These are phyloP conservation scores for Sungouiozyma intestinalis DNA, from an alignment of 805 yeast species.

Conservation along the genomic window DNA sequence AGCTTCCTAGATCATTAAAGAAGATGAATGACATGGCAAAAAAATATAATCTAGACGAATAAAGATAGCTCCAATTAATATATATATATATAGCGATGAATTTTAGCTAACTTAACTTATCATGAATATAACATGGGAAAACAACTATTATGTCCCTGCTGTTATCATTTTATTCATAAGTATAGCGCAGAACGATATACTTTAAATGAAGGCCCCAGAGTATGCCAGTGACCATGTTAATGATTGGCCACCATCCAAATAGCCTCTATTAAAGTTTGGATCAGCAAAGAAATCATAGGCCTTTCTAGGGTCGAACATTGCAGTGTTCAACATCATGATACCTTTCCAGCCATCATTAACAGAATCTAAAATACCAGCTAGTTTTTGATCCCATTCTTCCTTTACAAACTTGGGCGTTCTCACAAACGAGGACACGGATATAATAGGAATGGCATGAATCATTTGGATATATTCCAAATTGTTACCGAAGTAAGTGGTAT, in stretches of 20 bases:
- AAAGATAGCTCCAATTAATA: neutral
- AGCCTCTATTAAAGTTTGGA: slow-evolving; percentile 39
- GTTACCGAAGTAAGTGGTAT: slow-evolving; percentile 65
- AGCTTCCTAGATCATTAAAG: slow-evolving; percentile 20
- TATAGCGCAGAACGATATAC: neutral
- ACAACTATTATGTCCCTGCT: too few species aligned
- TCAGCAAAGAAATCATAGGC: slow-evolving; percentile 55
- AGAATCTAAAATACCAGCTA: slow-evolving; percentile 34
- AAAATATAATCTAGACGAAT: slow-evolving; percentile 17
- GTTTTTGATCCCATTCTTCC: slow-evolving; percentile 53
- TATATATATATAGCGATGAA: too few species aligned
- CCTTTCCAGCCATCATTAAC: slow-evolving; percentile 67
- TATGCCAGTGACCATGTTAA: slow-evolving; percentile 78
- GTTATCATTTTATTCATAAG: too few species aligned
- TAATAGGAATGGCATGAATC: slow-evolving; percentile 67
- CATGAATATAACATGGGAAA: too few species aligned
- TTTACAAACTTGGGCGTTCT: slow-evolving; percentile 43
- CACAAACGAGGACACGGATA: slow-evolving; percentile 52
- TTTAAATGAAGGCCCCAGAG: slow-evolving; percentile 34
- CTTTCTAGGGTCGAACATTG: slow-evolving; percentile 55
- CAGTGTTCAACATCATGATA: slow-evolving; percentile 60
- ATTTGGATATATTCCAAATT: slow-evolving; percentile 69
- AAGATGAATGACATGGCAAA: slow-evolving; percentile 20
- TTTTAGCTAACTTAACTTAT: too few species aligned
- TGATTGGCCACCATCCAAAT: slow-evolving; percentile 78